These are phyloP conservation scores for Melanomma pulvis-pyrius DNA, from an alignment of 495 filamentous ascomycete species.

Conservation along the genomic window DNA sequence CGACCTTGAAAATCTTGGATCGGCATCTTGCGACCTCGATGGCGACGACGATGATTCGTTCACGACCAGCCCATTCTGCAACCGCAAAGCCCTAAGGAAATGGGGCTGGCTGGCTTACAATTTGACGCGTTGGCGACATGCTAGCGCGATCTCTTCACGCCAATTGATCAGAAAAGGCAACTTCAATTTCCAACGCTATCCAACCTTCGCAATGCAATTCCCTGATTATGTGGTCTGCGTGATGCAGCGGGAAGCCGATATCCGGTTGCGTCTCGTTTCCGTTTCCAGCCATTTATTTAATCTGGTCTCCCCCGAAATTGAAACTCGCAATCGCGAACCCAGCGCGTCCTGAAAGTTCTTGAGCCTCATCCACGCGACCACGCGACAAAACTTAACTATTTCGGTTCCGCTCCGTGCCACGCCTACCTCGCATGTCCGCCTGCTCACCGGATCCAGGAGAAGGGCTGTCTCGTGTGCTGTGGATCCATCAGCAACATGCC, in stretches of 20 bases:
- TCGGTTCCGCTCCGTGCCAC: constrained; percentile 15
- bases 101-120: constrained; percentile 28
- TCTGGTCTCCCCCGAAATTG: constrained; percentile 11
- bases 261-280: constrained; percentile 16
- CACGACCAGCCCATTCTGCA: constrained; percentile 10
- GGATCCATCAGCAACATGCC: background rate
- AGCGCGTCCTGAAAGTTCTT: constrained; percentile 21
- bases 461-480: constrained; percentile 21
- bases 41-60: constrained; percentile 20
- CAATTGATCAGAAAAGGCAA: constrained; percentile 5
- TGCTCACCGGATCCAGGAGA: constrained; percentile 1
- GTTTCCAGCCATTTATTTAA: constrained; percentile 1
- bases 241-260: constrained; percentile 29
- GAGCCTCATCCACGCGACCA: constrained; percentile 30
- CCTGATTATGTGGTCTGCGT: constrained; percentile 8
- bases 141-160: constrained; percentile 26
- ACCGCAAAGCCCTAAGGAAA: constrained; percentile 1
- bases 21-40: constrained; percentile 21
- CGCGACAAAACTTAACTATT: constrained; percentile 19
- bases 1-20: constrained; percentile 27
- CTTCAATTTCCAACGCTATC: constrained; percentile 13
- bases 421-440: too few species aligned
- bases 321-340: constrained; percentile 16
- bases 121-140: constrained; percentile 11
- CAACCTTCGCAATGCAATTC: constrained; percentile 22